Conservation (phyloP, 768 basidiomycete species). For the Hericium alpestre region DNA sequence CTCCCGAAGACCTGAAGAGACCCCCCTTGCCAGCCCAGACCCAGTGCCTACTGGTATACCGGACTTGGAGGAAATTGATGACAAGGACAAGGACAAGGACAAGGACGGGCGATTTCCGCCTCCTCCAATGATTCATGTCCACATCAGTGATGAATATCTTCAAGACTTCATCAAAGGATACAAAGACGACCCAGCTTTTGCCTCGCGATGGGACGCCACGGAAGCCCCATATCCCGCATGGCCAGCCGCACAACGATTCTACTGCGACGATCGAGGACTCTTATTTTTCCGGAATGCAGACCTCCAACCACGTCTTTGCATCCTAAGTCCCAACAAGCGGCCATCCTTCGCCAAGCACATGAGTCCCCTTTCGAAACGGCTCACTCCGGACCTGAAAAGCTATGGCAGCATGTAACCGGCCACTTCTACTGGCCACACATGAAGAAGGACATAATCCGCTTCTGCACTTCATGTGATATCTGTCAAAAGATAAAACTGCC, state of each 20-base stretch:
- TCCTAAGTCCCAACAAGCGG: not conserved
- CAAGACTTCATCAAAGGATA: not conserved
- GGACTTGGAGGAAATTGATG: no score
- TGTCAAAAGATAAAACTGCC: conserved; percentile 8
- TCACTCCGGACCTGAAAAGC: conserved; percentile 4
- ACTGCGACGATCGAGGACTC: conserved; percentile 6
- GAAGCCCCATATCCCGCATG: not conserved
- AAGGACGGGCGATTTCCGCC: not conserved
- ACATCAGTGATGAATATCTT: not conserved
- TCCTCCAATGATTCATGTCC: not conserved
- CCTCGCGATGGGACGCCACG: not conserved
- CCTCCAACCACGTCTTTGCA: conserved; percentile 10
- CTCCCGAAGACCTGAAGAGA: no score
- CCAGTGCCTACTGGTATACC: no score
- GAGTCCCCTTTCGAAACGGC: conserved; percentile 5
- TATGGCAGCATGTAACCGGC: not conserved
- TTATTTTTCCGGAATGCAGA: conserved; percentile 13
- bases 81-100: not conserved
- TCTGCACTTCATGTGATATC: conserved; percentile 5
- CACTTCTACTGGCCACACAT: conserved; percentile 1
- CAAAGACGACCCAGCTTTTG: not conserved
- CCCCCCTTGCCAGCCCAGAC: no score
- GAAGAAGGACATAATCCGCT: conserved; percentile 2
- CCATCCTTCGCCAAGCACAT: conserved; percentile 1
- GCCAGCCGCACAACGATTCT: conserved; percentile 2